Percentiles rank a stretch among this genome's conserved stretches.
phyloP scores from a whole-genome alignment of 1,284 basidiomycete species.

The Anthracocystis walkeri region DNA sequence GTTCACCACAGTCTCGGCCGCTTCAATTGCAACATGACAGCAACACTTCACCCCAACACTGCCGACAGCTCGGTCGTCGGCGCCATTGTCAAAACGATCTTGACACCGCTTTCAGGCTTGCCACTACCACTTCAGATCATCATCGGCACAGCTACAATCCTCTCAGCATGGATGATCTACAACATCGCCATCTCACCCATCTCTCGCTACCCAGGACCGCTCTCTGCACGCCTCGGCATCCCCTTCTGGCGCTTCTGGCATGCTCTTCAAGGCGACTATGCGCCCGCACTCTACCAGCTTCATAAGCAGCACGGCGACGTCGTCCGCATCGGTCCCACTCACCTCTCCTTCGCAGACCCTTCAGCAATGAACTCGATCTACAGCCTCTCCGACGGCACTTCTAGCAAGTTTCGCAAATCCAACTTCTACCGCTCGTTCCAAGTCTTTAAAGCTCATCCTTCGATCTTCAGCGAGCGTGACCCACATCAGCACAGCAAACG shows the following conservation, averaged over 20 bases:
- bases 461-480: constrained; percentile 61
- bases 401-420: constrained; percentile 57
- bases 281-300: constrained; percentile 35
- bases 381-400: constrained; percentile 45
- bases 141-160: constrained; percentile 5
- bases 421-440: constrained; percentile 49
- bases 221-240: constrained; percentile 47
- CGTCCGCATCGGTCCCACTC: constrained; percentile 59
- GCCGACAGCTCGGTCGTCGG: constrained; percentile 33
- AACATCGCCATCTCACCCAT: constrained; percentile 47
- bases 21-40: constrained; percentile 13
- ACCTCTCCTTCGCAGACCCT: constrained; percentile 54
- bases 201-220: constrained; percentile 48
- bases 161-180: constrained; percentile 41
- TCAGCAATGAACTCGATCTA: constrained; percentile 57
- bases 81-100: constrained; percentile 16
- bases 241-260: constrained; percentile 56
- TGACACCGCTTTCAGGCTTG: constrained; percentile 21
- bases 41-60: constrained; percentile 4
- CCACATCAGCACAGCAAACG: constrained; percentile 52
- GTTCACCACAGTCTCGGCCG: constrained; percentile 15
- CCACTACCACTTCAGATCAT: constrained; percentile 21
- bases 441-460: constrained; percentile 50
- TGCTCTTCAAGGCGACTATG: constrained; percentile 45
- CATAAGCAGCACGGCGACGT: constrained; percentile 50